A percentile compares a stretch with the other conserved stretches of the same genome.
These are phyloP conservation scores for Aspergillus quadrilineatus DNA, from an alignment of 2,329 filamentous ascomycete species.

Conservation along the genomic window DNA sequence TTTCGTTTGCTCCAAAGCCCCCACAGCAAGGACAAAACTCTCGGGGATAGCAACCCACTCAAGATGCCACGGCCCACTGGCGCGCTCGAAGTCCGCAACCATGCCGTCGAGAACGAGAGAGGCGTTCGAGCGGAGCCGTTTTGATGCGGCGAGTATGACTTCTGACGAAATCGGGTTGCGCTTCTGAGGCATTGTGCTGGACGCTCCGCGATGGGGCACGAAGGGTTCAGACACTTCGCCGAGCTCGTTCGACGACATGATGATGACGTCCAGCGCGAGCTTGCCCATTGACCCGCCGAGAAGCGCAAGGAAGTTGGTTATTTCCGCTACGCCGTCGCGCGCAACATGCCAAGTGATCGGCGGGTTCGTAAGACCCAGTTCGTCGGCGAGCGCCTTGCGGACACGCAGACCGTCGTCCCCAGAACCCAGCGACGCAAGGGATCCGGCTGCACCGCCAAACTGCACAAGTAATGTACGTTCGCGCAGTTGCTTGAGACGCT, in stretches of 20 bases:
- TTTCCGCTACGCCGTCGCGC: constrained; percentile 55
- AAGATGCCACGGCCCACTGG: constrained; percentile 59
- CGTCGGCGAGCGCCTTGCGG: constrained; percentile 49
- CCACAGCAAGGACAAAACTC: constrained; percentile 55
- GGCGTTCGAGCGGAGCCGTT: constrained; percentile 54
- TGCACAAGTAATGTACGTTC: constrained; percentile 53
- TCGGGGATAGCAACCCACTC: constrained; percentile 59
- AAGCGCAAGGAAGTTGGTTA: constrained; percentile 54
- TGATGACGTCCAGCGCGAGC: constrained; percentile 56
- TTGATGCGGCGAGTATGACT: constrained; percentile 56
- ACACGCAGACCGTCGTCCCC: constrained; percentile 51
- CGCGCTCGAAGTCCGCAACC: constrained; percentile 59
- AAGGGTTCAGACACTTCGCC: constrained; percentile 57
- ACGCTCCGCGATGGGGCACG: constrained; percentile 55
- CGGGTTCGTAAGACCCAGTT: constrained; percentile 51
- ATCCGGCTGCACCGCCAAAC: constrained; percentile 58
- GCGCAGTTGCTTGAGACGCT: constrained; percentile 50
- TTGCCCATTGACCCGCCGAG: constrained; percentile 57
- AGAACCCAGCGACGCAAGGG: constrained; percentile 53
- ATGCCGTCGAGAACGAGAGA: constrained; percentile 56
- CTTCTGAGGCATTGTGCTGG: constrained; percentile 60
- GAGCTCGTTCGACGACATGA: constrained; percentile 59
- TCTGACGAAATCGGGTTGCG: constrained; percentile 60
- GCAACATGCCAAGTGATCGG: constrained; percentile 60
- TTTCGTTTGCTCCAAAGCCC: constrained; percentile 54